Base-by-base conservation (phyloP, 2,329 filamentous ascomycete species). In the Curvularia verruculosa region DNA sequence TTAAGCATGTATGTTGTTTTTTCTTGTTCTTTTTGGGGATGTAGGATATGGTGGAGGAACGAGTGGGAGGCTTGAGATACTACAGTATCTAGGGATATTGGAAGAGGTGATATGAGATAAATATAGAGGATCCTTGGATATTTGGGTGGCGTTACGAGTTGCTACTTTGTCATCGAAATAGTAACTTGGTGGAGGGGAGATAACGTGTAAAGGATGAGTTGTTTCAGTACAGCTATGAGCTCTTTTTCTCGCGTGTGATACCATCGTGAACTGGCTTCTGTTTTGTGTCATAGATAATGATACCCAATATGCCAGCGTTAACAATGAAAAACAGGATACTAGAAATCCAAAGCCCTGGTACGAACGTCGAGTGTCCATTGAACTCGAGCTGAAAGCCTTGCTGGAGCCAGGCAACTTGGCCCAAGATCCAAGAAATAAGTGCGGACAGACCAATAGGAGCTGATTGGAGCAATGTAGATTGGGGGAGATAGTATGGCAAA, bases 401-500 rank as follows among this genome's bases (percentile, higher is more conserved):
- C 53, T 82, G 79, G 10, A 83, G 74, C 81, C 81, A 83, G 6
- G 76, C 56, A 3, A 83, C 81, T 75, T 98, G 94, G 0, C 86
- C 86, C 2, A 82, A 69, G 0, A 96, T 78, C 95, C 95, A 99
- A 4, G 93, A 77, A 1, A 79, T 67, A 5, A 91, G 80, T 0
- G 90, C 90, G 0, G 80, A 67, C 1, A 90, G 57, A 1, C 95
- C 95, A 3, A 89, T 77, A 5, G 71, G 69, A 0, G 85, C 85
- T 2, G 78, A 81, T 4, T 75, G 77, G 0, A 96, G 78, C 13
- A 97, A 83, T 0, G 89, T 89, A 0, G 93, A 97, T 36, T 79
- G 79, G 0, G 94, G 92, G 0, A 99, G 87, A 74, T 97, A 96
- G 48, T 97, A 88, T 0, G 95, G 95, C 2, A 98, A 81, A 67